A percentile compares a stretch with the other conserved stretches of the same genome.
These are phyloP conservation scores for Blastobotrys proliferans DNA, from an alignment of 1,139 yeast species.

Conservation along the genomic window DNA sequence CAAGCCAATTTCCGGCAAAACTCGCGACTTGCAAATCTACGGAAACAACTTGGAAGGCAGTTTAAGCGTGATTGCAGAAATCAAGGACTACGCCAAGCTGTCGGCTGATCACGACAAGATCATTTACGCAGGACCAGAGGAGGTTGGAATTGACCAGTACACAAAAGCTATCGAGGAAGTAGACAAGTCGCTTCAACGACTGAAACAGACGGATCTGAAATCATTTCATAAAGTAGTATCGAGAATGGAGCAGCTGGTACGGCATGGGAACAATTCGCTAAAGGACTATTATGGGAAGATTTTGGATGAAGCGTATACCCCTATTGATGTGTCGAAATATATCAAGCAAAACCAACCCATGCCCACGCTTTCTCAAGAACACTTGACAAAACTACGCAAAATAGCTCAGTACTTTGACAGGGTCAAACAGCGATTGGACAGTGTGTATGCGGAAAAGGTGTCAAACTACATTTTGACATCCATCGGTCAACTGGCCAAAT, in stretches of 20 bases:
- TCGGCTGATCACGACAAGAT: constrained; percentile 25
- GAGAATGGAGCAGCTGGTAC: constrained; percentile 25
- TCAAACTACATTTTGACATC: constrained; percentile 43
- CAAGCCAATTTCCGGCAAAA: constrained; percentile 66
- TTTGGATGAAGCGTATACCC: constrained; percentile 22
- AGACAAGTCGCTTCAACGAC: constrained; percentile 24
- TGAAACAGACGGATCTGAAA: constrained; percentile 25
- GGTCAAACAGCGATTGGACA: constrained; percentile 43
- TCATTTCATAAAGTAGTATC: constrained; percentile 32
- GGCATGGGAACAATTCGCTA: constrained; percentile 24
- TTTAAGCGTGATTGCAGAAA: constrained; percentile 55
- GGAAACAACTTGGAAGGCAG: constrained; percentile 57
- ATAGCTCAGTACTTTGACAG: constrained; percentile 21
- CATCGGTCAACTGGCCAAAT: constrained; percentile 43
- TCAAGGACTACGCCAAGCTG: constrained; percentile 60
- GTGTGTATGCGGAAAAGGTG: constrained; percentile 46
- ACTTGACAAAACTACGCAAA: constrained; percentile 18
- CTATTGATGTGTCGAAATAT: constrained; percentile 25
- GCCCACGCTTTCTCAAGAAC: constrained; percentile 22
- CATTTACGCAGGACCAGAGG: constrained; percentile 26
- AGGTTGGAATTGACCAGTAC: constrained; percentile 25
- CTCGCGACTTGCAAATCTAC: constrained; percentile 51
- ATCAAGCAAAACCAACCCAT: constrained; percentile 18
- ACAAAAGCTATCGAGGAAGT: constrained; percentile 24
- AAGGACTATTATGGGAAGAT: constrained; percentile 24